Percentiles rank a stretch among this genome's conserved stretches.
Evolutionary conservation across 306 rosid species (phyloP).

Genomic region (Begonia peltatifolia): DNA sequence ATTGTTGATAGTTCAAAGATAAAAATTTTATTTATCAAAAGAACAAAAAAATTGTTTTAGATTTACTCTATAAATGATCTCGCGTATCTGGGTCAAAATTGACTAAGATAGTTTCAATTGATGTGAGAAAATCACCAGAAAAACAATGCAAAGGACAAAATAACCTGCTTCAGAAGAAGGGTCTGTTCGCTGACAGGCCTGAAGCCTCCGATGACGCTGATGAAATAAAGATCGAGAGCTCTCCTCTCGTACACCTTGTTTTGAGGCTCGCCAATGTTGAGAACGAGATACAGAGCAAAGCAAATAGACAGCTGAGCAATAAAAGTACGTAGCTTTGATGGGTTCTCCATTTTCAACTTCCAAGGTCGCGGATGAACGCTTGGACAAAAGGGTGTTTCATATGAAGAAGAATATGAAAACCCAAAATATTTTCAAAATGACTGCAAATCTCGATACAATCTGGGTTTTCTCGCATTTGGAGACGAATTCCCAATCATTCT

Average conservation of each 20-base stretch:
- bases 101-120: neutral
- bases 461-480: too few relatives aligned
- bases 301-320: conserved; percentile 35
- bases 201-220: conserved; percentile 47
- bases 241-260: neutral
- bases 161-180: conserved; percentile 35
- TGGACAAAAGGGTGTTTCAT: conserved; percentile 37
- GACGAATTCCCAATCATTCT: too few relatives aligned
- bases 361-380: conserved; percentile 27
- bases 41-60: too few relatives aligned
- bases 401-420: conserved; percentile 11
- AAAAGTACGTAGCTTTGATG: conserved; percentile 31
- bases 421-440: too few relatives aligned
- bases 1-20: too few relatives aligned
- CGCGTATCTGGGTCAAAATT: too few relatives aligned
- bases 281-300: conserved; percentile 32
- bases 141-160: neutral
- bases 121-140: neutral
- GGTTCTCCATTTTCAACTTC: conserved; percentile 35
- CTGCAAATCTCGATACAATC: too few relatives aligned
- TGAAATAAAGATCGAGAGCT: conserved; percentile 28
- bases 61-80: too few relatives aligned
- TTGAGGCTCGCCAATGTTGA: conserved; percentile 33
- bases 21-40: too few relatives aligned
- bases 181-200: conserved; percentile 33